Conservation (phyloP, 352 stramenopile genomes). For the Pelagophyceae sp. region DNA sequence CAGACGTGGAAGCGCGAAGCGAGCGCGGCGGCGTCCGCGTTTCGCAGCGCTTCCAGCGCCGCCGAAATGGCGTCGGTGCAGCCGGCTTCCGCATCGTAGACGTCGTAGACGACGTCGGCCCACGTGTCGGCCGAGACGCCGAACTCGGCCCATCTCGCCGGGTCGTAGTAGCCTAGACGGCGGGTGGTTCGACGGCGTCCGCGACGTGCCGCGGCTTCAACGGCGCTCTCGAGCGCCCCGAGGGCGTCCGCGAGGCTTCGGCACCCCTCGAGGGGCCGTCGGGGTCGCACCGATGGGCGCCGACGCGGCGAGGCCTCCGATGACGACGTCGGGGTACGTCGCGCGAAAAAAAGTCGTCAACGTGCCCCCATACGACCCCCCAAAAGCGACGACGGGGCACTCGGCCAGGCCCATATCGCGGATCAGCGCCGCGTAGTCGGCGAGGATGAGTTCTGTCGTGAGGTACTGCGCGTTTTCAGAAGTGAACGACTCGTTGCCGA, state of each 20-base stretch:
- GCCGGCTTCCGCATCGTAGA: slow-evolving; percentile 20
- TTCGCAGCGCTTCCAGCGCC: background rate
- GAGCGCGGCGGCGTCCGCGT: background rate
- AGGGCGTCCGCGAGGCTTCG: too few species aligned
- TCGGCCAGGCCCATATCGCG: slow-evolving; percentile 27
- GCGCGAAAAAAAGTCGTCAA: slow-evolving; percentile 58
- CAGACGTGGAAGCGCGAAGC: slow-evolving; percentile 1
- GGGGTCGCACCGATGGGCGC: too few species aligned
- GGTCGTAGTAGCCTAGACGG: slow-evolving; percentile 30
- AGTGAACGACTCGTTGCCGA: slow-evolving; percentile 26
- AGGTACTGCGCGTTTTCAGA: slow-evolving; percentile 19
- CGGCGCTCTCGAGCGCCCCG: too few species aligned
- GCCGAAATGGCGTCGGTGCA: slow-evolving; percentile 21
- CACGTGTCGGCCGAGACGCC: slow-evolving; percentile 45
- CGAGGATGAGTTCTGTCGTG: slow-evolving; percentile 39
- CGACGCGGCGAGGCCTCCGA: slow-evolving; percentile 54
- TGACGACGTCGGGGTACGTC: slow-evolving; percentile 61
- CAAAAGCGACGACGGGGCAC: slow-evolving; percentile 38
- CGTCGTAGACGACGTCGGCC: slow-evolving; percentile 17
- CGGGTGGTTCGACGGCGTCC: too few species aligned
- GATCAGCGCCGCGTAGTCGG: slow-evolving; percentile 54
- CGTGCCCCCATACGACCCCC: slow-evolving; percentile 64
- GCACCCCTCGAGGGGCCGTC: too few species aligned
- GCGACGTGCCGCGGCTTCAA: too few species aligned
- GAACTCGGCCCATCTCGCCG: slow-evolving; percentile 25